Conservation (phyloP, 768 basidiomycete genomes). For the Suillus bovinus region DNA sequence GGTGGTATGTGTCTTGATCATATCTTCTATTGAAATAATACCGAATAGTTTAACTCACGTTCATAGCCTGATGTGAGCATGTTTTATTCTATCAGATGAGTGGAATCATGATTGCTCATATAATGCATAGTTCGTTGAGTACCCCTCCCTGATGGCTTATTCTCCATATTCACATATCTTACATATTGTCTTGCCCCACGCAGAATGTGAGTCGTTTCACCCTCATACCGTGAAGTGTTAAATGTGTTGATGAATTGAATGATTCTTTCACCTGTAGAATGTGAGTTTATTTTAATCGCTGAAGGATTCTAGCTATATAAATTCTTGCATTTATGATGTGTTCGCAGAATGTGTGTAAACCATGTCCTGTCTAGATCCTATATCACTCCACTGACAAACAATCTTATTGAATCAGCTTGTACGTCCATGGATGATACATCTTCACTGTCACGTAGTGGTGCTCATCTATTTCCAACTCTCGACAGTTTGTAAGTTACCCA, state of each 20-base stretch:
- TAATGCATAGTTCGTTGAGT: neutral
- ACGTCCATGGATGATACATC: neutral
- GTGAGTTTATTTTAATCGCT: neutral
- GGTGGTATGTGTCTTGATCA: neutral
- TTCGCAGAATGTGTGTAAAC: neutral
- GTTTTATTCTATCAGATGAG: neutral
- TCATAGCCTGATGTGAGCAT: neutral
- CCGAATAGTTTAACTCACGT: neutral
- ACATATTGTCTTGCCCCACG: neutral
- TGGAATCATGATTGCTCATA: neutral
- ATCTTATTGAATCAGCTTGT: neutral
- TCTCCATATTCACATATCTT: neutral
- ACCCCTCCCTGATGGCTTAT: neutral
- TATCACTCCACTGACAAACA: neutral
- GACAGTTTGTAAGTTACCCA: constrained; percentile 1
- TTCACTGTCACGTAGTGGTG: neutral
- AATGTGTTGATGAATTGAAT: neutral
- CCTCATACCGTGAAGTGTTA: neutral
- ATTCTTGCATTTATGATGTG: neutral
- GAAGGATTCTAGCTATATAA: neutral
- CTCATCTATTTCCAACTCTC: neutral
- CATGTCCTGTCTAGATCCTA: neutral
- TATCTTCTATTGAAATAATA: neutral
- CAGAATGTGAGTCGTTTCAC: neutral
- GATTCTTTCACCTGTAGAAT: neutral